A percentile compares a stretch with the other conserved stretches of the same genome.
Conservation (phyloP, 257 asterid genomes). For the Capsicum rhomboideum region DNA sequence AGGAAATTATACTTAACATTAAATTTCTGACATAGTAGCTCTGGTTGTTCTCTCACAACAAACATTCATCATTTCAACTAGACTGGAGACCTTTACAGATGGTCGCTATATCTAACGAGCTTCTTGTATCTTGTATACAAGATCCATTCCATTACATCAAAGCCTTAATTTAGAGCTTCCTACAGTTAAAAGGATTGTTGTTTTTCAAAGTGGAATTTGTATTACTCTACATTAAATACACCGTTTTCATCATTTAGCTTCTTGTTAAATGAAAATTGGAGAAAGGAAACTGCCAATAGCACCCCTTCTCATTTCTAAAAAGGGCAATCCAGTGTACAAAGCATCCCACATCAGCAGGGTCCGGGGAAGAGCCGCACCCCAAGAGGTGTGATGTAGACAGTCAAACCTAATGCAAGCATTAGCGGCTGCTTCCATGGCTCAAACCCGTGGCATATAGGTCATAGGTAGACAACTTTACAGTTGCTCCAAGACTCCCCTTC, state of each 20-base stretch:
- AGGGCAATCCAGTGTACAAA: too few species aligned
- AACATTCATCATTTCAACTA: neutral
- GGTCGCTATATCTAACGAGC: neutral
- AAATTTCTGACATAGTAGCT: neutral
- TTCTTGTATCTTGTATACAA: neutral
- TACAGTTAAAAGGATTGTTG: neutral
- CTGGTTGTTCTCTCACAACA: neutral
- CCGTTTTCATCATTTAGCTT: neutral
- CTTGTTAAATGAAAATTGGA: neutral
- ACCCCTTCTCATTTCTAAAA: neutral
- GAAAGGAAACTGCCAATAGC: neutral
- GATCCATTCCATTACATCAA: neutral
- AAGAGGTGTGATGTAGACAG: too few species aligned
- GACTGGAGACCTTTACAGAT: neutral
- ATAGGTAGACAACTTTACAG: too few species aligned
- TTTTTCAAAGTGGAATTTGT: neutral
- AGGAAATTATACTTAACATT: neutral
- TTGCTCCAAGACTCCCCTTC: too few species aligned
- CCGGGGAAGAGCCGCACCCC: too few species aligned
- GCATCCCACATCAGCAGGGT: too few species aligned
- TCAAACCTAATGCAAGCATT: too few species aligned
- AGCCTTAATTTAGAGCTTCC: neutral
- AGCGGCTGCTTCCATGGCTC: too few species aligned
- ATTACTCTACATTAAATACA: neutral
- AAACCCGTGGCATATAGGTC: too few species aligned